Conservation (phyloP, 1,139 yeast species). For the Pichia sp. region DNA sequence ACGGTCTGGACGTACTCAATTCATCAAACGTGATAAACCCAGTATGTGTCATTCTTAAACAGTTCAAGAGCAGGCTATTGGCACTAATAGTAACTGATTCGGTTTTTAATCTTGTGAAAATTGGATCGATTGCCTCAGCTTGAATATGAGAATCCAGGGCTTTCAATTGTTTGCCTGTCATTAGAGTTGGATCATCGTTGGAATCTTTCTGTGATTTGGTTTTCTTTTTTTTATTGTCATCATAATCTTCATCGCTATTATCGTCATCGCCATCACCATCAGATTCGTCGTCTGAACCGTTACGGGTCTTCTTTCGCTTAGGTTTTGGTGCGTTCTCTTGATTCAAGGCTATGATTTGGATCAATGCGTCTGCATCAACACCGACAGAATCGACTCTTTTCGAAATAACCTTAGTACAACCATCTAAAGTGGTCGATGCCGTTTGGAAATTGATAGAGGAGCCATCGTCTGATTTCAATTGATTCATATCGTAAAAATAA, state of each 20-base stretch:
- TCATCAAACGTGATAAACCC: slow-evolving; percentile 45
- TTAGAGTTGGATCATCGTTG: slow-evolving; percentile 1
- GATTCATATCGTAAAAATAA: slow-evolving; percentile 69
- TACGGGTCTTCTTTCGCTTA: slow-evolving; percentile 21
- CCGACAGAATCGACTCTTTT: slow-evolving; percentile 88
- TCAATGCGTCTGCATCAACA: slow-evolving; percentile 79
- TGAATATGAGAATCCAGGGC: slow-evolving; percentile 12
- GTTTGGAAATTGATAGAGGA: slow-evolving; percentile 60
- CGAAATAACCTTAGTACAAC: slow-evolving; percentile 78
- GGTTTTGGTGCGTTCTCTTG: slow-evolving; percentile 25
- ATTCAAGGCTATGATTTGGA: slow-evolving; percentile 30
- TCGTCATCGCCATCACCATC: slow-evolving; percentile 29
- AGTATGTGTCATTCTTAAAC: slow-evolving; percentile 54
- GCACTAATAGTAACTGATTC: slow-evolving; percentile 98
- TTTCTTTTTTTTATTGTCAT: slow-evolving; percentile 13
- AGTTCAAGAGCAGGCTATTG: slow-evolving; percentile 73
- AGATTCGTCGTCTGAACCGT: slow-evolving; percentile 13
- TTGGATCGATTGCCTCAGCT: slow-evolving; percentile 52
- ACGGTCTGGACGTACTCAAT: not conserved
- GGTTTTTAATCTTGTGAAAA: slow-evolving; percentile 84
- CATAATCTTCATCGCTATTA: slow-evolving; percentile 30
- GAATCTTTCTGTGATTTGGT: slow-evolving; percentile 3
- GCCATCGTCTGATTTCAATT: slow-evolving; percentile 54
- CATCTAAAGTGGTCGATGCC: slow-evolving; percentile 78
- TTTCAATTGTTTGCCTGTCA: slow-evolving; percentile 4